Percentiles rank a stretch among this genome's conserved stretches.
Evolutionary conservation across 164 flowering plant genomes (phyloP).

Genomic region (Tinospora cordifolia): DNA sequence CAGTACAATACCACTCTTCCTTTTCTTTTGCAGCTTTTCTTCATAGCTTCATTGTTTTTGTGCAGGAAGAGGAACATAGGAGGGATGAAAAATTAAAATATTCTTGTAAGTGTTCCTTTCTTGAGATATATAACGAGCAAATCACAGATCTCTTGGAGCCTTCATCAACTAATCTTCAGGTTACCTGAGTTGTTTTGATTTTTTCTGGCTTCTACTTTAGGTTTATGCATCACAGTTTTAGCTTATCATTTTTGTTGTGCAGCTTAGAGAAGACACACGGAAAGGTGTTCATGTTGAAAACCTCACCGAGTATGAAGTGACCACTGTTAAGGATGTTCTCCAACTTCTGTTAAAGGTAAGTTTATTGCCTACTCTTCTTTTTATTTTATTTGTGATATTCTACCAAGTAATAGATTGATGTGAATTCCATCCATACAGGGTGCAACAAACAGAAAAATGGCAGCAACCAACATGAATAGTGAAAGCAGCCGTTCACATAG

Average conservation of each 20-base stretch:
- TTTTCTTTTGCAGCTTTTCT: not conserved
- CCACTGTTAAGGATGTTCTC: constrained; percentile 55
- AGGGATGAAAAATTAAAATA: constrained; percentile 60
- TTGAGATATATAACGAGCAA: constrained; percentile 94
- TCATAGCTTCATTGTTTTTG: constrained; percentile 8
- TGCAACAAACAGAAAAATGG: constrained; percentile 77
- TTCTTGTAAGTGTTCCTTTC: constrained; percentile 85
- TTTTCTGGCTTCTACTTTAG: not conserved
- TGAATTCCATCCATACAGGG: constrained; percentile 39
- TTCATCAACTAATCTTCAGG: constrained; percentile 72
- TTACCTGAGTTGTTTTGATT: constrained; percentile 21
- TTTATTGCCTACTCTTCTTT: constrained; percentile 2
- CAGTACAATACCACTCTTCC: not conserved
- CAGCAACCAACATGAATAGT: constrained; percentile 81
- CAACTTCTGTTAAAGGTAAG: constrained; percentile 57
- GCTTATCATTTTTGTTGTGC: constrained; percentile 18
- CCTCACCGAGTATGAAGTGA: constrained; percentile 57
- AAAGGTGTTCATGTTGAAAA: constrained; percentile 91
- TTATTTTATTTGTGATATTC: too few species aligned
- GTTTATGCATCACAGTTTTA: constrained; percentile 3
- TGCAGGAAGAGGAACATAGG: constrained; percentile 70
- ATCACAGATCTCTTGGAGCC: constrained; percentile 90
- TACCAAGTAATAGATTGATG: not conserved
- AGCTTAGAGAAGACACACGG: constrained; percentile 83
- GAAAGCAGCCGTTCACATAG: constrained; percentile 96